These are phyloP conservation scores for Tylopilus sp. DNA, from an alignment of 768 basidiomycete genomes.

Conservation along the genomic window DNA sequence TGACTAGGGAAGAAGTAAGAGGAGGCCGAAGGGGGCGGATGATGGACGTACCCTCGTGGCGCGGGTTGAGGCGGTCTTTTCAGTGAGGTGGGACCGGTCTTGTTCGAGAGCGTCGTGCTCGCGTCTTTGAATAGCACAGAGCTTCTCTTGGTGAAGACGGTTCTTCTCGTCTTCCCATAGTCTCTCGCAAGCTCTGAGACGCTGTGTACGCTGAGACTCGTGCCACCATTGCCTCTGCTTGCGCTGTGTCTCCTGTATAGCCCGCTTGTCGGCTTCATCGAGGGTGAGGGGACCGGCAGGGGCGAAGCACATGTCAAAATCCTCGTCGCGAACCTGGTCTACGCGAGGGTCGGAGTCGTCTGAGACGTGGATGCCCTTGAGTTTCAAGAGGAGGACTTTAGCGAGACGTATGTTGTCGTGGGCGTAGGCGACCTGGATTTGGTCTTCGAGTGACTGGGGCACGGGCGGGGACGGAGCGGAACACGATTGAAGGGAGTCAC, in stretches of 20 bases:
- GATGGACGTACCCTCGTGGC: conserved; percentile 20
- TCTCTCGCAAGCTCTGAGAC: conserved; percentile 43
- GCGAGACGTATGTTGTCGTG: conserved; percentile 65
- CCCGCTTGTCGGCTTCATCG: conserved; percentile 42
- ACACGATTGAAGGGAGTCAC: conserved; percentile 5
- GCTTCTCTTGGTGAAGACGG: conserved; percentile 38
- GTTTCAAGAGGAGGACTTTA: conserved; percentile 57
- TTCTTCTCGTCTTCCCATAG: conserved; percentile 49
- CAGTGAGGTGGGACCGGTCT: conserved; percentile 23
- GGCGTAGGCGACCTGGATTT: conserved; percentile 64
- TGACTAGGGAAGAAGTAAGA: conserved; percentile 16
- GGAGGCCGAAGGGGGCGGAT: neutral
- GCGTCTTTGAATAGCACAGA: conserved; percentile 31
- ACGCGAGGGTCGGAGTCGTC: conserved; percentile 62
- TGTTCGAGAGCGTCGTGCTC: conserved; percentile 30
- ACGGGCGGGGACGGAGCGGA: neutral
- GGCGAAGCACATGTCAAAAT: conserved; percentile 38
- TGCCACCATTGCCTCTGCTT: conserved; percentile 34
- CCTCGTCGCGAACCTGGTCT: conserved; percentile 51
- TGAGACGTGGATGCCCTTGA: conserved; percentile 58
- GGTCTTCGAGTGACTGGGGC: conserved; percentile 49
- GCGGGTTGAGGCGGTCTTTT: conserved; percentile 10
- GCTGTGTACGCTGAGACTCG: conserved; percentile 35
- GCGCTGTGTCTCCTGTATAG: conserved; percentile 33
- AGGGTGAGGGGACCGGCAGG: conserved; percentile 31